These are phyloP conservation scores for Tuber umbilicatum DNA, from an alignment of 495 filamentous ascomycete species.

Conservation along the genomic window DNA sequence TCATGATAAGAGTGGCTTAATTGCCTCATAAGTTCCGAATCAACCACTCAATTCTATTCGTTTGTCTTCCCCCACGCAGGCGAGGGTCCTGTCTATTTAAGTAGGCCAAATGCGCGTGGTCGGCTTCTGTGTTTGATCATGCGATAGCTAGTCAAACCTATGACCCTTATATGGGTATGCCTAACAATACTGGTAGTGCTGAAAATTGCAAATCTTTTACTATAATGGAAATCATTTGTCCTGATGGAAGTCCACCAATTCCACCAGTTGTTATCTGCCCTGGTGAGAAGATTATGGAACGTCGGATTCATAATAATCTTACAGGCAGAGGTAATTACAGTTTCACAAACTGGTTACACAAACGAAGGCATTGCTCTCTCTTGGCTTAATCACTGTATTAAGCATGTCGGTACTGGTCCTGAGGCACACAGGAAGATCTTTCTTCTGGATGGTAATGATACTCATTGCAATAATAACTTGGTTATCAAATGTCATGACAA, in stretches of 20 bases:
- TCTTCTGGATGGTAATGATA: neutral
- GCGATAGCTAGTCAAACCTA: too few relatives aligned
- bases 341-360: neutral
- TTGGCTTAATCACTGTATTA: neutral
- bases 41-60: too few relatives aligned
- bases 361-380: neutral
- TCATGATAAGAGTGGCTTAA: too few relatives aligned
- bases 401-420: neutral
- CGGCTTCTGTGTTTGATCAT: too few relatives aligned
- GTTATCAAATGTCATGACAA: neutral
- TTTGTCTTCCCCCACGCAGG: too few relatives aligned
- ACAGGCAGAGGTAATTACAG: neutral
- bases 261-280: neutral
- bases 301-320: neutral
- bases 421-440: neutral
- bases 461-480: neutral
- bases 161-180: too few relatives aligned
- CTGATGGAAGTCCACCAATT: neutral
- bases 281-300: neutral
- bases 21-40: too few relatives aligned
- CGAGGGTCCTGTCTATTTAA: too few relatives aligned
- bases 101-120: too few relatives aligned
- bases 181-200: neutral
- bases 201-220: neutral
- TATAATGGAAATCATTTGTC: neutral